phyloP scores from a whole-genome alignment of 192 early-diverging fungal genomes.

The Ambispora gerdemannii region DNA sequence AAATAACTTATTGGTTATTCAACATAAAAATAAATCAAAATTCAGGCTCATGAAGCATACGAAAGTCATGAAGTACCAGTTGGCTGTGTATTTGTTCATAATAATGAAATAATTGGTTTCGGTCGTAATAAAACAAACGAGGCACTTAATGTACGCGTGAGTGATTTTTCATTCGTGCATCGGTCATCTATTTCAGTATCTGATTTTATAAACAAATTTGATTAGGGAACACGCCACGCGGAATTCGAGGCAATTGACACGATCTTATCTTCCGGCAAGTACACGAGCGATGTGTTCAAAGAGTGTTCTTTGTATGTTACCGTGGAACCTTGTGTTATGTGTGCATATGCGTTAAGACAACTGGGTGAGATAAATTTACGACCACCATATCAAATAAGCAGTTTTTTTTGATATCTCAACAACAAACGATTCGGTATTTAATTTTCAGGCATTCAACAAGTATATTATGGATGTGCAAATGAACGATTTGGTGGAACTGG shows the following conservation, averaged over 20 bases:
- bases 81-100: constrained; percentile 87
- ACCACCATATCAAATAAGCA: too few species aligned
- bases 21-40: neutral
- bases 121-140: constrained; percentile 91
- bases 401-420: neutral
- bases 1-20: neutral
- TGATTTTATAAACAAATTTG: too few species aligned
- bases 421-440: too few species aligned
- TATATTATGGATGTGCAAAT: constrained; percentile 89
- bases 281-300: constrained; percentile 43
- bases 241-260: constrained; percentile 91
- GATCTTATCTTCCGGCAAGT: constrained; percentile 49
- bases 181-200: too few species aligned
- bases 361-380: constrained; percentile 44
- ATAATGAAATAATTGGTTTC: constrained; percentile 62
- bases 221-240: constrained; percentile 87
- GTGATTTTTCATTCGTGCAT: too few species aligned
- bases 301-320: constrained; percentile 85
- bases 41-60: constrained; percentile 80
- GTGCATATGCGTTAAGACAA: constrained; percentile 85
- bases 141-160: constrained; percentile 69
- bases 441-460: constrained; percentile 63
- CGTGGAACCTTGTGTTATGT: constrained; percentile 98
- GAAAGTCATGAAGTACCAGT: constrained; percentile 86
- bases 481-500: constrained; percentile 97